These are phyloP conservation scores for Oxytropis ochrocephala DNA, from an alignment of 306 rosid genomes.

Conservation along the genomic window DNA sequence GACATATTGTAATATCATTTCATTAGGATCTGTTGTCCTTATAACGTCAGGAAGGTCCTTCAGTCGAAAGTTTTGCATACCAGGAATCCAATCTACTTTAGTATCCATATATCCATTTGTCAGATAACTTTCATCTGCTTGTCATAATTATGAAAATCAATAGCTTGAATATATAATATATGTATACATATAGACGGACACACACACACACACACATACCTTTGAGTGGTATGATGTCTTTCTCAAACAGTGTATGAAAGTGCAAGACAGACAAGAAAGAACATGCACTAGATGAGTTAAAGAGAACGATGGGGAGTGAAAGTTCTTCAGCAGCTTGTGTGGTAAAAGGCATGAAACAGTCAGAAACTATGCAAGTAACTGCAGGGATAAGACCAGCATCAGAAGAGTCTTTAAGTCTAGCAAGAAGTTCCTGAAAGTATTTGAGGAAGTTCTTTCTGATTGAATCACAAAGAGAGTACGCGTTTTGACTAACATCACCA, in stretches of 20 bases:
- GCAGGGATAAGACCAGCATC: neutral
- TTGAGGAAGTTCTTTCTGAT: neutral
- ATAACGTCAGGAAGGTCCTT: neutral
- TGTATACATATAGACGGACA: no score
- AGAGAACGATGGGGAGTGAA: neutral
- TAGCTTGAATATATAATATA: neutral
- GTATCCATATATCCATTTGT: conserved; percentile 16
- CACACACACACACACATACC: neutral
- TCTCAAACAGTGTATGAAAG: neutral
- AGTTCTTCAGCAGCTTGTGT: conserved; percentile 15
- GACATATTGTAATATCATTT: neutral
- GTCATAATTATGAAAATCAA: neutral
- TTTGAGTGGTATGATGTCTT: conserved; percentile 16
- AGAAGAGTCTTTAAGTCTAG: conserved; percentile 3
- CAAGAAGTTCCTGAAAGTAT: conserved; percentile 2
- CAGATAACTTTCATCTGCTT: conserved; percentile 19
- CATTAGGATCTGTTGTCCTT: conserved; percentile 17
- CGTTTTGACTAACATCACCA: neutral
- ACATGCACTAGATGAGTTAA: neutral
- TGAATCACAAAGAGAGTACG: neutral
- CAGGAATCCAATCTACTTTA: conserved; percentile 20
- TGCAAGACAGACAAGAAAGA: neutral
- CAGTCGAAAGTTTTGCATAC: conserved; percentile 4
- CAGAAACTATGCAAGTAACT: conserved; percentile 9
- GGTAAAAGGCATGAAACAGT: neutral